Percentiles rank a stretch among this genome's conserved stretches.
Conservation (phyloP, 2,329 filamentous ascomycete genomes). For the Rhexocercosporidium sp. region DNA sequence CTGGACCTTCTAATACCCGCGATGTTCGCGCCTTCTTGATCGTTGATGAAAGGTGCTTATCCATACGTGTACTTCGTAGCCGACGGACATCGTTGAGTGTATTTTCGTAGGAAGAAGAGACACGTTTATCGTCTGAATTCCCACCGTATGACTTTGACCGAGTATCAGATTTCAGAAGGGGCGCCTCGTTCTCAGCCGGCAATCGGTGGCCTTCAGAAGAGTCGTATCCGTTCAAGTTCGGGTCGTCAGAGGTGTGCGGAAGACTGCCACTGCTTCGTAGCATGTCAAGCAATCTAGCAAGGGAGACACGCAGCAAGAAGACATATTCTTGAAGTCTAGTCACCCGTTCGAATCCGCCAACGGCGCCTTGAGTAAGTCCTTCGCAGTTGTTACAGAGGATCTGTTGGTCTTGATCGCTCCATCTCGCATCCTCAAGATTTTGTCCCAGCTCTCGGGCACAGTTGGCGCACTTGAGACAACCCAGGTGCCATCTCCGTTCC, state of each 20-base stretch:
- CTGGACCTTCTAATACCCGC: constrained; percentile 87
- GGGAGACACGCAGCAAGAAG: constrained; percentile 87
- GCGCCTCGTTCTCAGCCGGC: constrained; percentile 53
- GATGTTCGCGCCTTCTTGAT: constrained; percentile 90
- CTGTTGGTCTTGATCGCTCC: constrained; percentile 69
- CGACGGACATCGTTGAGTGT: constrained; percentile 94
- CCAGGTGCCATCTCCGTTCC: constrained; percentile 81
- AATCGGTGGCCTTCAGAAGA: constrained; percentile 66
- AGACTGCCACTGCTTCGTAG: constrained; percentile 83
- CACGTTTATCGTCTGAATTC: constrained; percentile 61
- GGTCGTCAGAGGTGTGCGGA: constrained; percentile 76
- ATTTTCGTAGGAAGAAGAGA: constrained; percentile 85
- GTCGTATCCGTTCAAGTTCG: constrained; percentile 69
- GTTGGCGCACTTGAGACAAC: constrained; percentile 72
- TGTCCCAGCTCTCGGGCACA: constrained; percentile 77
- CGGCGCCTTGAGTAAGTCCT: constrained; percentile 57
- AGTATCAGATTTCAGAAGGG: constrained; percentile 66
- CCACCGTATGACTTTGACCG: constrained; percentile 78
- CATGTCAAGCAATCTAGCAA: constrained; percentile 87
- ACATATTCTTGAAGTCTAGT: constrained; percentile 93
- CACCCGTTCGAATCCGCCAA: constrained; percentile 71
- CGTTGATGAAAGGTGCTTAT: constrained; percentile 92
- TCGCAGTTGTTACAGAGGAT: constrained; percentile 76
- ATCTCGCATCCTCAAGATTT: constrained; percentile 70
- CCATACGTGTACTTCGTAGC: constrained; percentile 88